phyloP scores from a whole-genome alignment of 139 green algal genomes.

The Ettlia oleoabundans region DNA sequence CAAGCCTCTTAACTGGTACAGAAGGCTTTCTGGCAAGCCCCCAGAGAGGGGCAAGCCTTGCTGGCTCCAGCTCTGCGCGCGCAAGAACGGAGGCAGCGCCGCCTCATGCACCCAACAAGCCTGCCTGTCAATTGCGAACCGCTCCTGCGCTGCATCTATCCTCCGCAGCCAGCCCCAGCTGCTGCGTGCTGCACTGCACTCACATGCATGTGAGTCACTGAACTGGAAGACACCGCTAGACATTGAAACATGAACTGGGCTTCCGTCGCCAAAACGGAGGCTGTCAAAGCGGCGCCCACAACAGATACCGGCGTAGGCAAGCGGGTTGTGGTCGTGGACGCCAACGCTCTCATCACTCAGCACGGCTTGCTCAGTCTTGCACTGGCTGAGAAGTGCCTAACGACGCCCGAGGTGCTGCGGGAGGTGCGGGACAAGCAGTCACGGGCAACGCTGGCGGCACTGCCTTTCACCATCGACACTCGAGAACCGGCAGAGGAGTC shows the following conservation, averaged over 20 bases:
- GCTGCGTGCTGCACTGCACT: too few species aligned
- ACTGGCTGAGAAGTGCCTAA: slow-evolving; percentile 69
- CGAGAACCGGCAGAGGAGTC: slow-evolving; percentile 76
- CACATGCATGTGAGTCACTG: not conserved
- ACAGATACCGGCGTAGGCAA: not conserved
- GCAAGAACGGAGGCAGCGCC: too few species aligned
- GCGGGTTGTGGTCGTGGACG: slow-evolving; percentile 75
- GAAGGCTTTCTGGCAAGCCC: too few species aligned
- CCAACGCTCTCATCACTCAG: slow-evolving; percentile 89
- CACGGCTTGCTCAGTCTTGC: slow-evolving; percentile 53
- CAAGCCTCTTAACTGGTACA: too few species aligned
- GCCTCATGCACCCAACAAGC: too few species aligned
- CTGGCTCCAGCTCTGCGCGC: too few species aligned
- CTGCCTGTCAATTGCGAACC: slow-evolving; percentile 10
- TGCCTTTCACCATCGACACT: slow-evolving; percentile 70
- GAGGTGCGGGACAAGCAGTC: slow-evolving; percentile 85
- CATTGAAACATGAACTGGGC: slow-evolving; percentile 42
- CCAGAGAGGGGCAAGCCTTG: too few species aligned
- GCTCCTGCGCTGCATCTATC: too few species aligned
- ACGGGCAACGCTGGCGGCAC: slow-evolving; percentile 58
- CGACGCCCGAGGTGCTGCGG: slow-evolving; percentile 78
- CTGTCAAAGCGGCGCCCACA: not conserved
- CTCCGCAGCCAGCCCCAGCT: too few species aligned
- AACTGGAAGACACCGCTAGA: not conserved
- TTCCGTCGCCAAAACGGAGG: slow-evolving; percentile 42